phyloP scores from a whole-genome alignment of 495 filamentous ascomycete species.

The Platismatia glauca region DNA sequence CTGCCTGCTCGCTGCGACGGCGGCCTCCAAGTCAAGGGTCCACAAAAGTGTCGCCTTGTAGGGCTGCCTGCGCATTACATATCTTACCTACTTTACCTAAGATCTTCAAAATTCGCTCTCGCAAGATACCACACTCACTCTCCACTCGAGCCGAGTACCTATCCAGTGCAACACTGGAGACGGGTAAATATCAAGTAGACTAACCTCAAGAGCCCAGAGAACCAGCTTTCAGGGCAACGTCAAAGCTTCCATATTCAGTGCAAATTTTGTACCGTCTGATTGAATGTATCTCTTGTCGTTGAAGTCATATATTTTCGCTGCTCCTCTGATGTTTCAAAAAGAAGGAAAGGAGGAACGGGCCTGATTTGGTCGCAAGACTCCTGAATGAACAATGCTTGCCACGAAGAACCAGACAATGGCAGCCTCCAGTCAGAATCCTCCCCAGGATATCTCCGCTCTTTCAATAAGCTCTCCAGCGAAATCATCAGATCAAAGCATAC shows the following conservation, averaged over 20 bases:
- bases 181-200: background rate
- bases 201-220: background rate
- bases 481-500: background rate
- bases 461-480: background rate
- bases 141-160: background rate
- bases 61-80: background rate
- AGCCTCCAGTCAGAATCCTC: background rate
- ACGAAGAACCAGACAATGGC: background rate
- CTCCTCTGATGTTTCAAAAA: background rate
- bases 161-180: background rate
- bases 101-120: background rate
- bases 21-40: background rate
- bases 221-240: background rate
- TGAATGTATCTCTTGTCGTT: background rate
- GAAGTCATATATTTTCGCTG: background rate
- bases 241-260: background rate
- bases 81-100: too few relatives aligned
- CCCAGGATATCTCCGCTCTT: slow-evolving; percentile 2
- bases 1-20: too few relatives aligned
- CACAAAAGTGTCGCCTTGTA: background rate
- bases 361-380: too few relatives aligned
- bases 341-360: too few relatives aligned
- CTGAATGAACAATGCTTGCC: background rate
- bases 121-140: background rate
- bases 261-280: background rate